Conservation (phyloP, 2,329 filamentous ascomycete species). For the Piedraia hortae region DNA sequence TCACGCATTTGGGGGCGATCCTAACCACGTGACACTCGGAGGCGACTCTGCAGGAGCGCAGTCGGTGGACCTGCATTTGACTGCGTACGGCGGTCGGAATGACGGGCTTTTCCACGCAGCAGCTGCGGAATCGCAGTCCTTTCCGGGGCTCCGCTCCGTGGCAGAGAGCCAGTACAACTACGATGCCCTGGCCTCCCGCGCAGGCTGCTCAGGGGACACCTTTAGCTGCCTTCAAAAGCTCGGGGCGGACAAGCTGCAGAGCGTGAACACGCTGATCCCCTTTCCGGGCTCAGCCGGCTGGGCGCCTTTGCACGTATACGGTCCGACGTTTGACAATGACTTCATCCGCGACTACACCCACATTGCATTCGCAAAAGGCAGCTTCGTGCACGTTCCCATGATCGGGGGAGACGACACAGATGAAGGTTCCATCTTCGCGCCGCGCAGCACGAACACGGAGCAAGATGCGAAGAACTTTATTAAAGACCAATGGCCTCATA, state of each 20-base stretch:
- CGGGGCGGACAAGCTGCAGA: conserved; percentile 18
- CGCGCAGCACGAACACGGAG: conserved; percentile 20
- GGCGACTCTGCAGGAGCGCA: conserved; percentile 41
- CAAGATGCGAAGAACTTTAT: conserved; percentile 27
- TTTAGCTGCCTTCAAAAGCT: conserved; percentile 24
- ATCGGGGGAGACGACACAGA: conserved; percentile 32
- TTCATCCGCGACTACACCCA: conserved; percentile 25
- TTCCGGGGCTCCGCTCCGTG: conserved; percentile 21
- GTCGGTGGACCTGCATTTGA: conserved; percentile 36
- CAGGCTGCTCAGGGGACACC: conserved; percentile 20
- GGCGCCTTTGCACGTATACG: conserved; percentile 23
- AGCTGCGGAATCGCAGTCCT: conserved; percentile 26
- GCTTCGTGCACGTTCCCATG: conserved; percentile 25
- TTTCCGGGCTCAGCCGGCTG: conserved; percentile 18
- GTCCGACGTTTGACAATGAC: conserved; percentile 23
- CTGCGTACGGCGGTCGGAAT: conserved; percentile 22
- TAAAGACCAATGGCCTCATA: conserved; percentile 27
- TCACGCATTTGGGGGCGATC: conserved; percentile 38
- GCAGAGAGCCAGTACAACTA: conserved; percentile 22
- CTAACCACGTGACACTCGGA: conserved; percentile 36
- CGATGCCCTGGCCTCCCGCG: conserved; percentile 22
- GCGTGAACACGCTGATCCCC: conserved; percentile 18
- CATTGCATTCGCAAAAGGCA: conserved; percentile 20
- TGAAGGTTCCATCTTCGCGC: conserved; percentile 36
- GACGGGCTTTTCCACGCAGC: conserved; percentile 25